Percentiles rank a stretch among this genome's conserved stretches.
Conservation (phyloP, 2,329 filamentous ascomycete species). For the Laburnicola sp. region DNA sequence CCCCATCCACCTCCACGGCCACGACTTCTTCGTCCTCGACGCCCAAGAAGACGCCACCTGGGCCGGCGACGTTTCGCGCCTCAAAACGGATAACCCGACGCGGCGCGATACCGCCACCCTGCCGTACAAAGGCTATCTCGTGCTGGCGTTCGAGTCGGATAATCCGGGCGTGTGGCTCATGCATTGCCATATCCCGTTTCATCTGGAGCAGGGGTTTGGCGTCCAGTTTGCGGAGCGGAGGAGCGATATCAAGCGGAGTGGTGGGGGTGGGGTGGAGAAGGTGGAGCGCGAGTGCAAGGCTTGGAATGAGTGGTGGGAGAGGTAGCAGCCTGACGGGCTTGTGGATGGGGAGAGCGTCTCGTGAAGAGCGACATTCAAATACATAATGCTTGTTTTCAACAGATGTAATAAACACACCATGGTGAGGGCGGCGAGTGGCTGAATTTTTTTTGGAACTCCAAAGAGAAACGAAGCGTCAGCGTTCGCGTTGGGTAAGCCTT, state of each 20-base stretch:
- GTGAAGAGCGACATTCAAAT: too few relatives aligned
- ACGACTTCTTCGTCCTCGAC: conserved; percentile 49
- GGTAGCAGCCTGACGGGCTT: background rate
- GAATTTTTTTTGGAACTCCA: too few relatives aligned
- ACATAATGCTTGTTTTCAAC: too few relatives aligned
- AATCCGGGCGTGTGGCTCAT: conserved; percentile 46
- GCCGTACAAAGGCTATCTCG: conserved; percentile 38
- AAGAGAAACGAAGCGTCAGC: too few relatives aligned
- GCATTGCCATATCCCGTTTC: conserved; percentile 47
- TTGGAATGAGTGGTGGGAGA: conserved; percentile 20
- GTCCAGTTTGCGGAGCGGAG: conserved; percentile 58
- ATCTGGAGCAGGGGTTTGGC: conserved; percentile 48
- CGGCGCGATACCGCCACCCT: conserved; percentile 44
- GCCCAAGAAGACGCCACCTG: conserved; percentile 27
- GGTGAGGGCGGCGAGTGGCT: too few relatives aligned
- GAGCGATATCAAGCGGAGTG: conserved; percentile 28
- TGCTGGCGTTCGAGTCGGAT: conserved; percentile 43
- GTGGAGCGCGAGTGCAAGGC: conserved; percentile 33
- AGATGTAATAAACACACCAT: too few relatives aligned
- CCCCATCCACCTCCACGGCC: conserved; percentile 49
- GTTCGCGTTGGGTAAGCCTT: too few relatives aligned
- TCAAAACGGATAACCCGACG: conserved; percentile 39
- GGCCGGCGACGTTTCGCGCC: conserved; percentile 35
- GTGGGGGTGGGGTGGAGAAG: conserved; percentile 19
- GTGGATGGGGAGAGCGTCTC: background rate